Evolutionary conservation across 2,329 filamentous ascomycete genomes (phyloP), one percentile per base, ranked within the genome.

Genomic region (Claviceps paspali): DNA sequence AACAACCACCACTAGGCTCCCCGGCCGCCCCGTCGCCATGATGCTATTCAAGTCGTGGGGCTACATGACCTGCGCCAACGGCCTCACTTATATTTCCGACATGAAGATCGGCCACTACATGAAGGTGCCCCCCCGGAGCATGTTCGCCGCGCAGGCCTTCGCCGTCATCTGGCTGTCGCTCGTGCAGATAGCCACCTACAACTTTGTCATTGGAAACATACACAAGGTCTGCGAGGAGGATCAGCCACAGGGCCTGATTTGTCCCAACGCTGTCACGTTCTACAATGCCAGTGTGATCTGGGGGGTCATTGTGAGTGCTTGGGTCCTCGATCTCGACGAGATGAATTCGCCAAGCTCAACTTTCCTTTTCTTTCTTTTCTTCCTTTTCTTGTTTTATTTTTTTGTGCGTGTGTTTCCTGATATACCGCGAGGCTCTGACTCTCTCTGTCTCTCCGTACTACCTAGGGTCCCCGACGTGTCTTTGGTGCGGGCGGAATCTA

Each of bases 281-380:
- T 76, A 69, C 56, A 72, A 68, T 14, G 66, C 65, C 11, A 70
- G 67, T 9, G 61, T 74, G 5, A 65, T 74, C 38, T 74, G 71
- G 72, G 73, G 73, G 40, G 60, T 72, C 17, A 71, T 78, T 34
- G 73, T 41, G 32, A 35, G 35, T 33, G 23, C n/a, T n/a, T n/a
- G n/a, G n/a, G n/a, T n/a, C n/a, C n/a, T n/a, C n/a, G n/a, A n/a
- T n/a, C n/a, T n/a, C n/a, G n/a, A n/a, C n/a, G n/a, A n/a, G n/a
- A n/a, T n/a, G n/a, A n/a, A n/a, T n/a, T n/a, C n/a, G n/a, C n/a
- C n/a, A n/a, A n/a, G n/a, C n/a, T n/a, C n/a, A n/a, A n/a, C n/a
- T n/a, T n/a, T n/a, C n/a, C n/a, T n/a, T n/a, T n/a, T n/a, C n/a
- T n/a, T n/a, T n/a, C n/a, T n/a, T n/a, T n/a, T n/a, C 4, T 15